These are phyloP conservation scores for Raffaelea ambrosiae DNA, from an alignment of 2,329 filamentous ascomycete species.

Conservation along the genomic window DNA sequence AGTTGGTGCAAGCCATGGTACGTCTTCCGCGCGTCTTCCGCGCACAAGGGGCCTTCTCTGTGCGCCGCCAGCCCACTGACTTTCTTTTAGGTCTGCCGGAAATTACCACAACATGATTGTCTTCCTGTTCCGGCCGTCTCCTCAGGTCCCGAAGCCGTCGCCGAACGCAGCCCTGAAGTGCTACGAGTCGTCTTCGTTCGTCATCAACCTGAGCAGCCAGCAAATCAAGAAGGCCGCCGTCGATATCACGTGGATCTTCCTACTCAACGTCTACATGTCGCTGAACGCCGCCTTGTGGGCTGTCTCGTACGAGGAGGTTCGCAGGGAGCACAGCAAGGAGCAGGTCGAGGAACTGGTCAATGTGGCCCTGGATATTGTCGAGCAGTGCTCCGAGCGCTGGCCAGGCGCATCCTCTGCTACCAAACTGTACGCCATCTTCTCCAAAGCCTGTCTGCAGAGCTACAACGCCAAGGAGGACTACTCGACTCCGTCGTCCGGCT, in stretches of 20 bases:
- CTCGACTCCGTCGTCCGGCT: conserved; percentile 13
- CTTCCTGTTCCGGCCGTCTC: conserved; percentile 81
- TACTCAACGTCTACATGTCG: conserved; percentile 81
- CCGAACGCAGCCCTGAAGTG: conserved; percentile 70
- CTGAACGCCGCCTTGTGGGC: conserved; percentile 90
- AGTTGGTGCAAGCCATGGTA: conserved; percentile 73
- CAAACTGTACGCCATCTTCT: conserved; percentile 78
- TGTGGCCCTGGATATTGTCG: conserved; percentile 68
- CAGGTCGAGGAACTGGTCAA: conserved; percentile 70
- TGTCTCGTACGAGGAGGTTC: conserved; percentile 77
- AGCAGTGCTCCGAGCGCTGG: conserved; percentile 78
- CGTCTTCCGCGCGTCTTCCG: conserved; percentile 20
- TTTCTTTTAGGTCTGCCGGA: conserved; percentile 46
- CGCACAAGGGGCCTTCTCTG: no score
- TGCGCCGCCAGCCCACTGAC: conserved; percentile 9
- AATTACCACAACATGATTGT: conserved; percentile 84
- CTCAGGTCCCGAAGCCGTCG: conserved; percentile 82
- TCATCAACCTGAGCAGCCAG: conserved; percentile 71
- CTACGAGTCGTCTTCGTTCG: conserved; percentile 72
- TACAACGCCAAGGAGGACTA: conserved; percentile 58
- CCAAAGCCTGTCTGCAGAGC: conserved; percentile 77
- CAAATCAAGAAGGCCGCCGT: conserved; percentile 69
- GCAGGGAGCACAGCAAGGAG: conserved; percentile 60
- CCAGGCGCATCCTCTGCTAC: conserved; percentile 80
- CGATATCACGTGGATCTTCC: conserved; percentile 90